These are phyloP conservation scores for Papiliotrema flavescens DNA, from an alignment of 1,284 basidiomycete genomes.

Conservation along the genomic window DNA sequence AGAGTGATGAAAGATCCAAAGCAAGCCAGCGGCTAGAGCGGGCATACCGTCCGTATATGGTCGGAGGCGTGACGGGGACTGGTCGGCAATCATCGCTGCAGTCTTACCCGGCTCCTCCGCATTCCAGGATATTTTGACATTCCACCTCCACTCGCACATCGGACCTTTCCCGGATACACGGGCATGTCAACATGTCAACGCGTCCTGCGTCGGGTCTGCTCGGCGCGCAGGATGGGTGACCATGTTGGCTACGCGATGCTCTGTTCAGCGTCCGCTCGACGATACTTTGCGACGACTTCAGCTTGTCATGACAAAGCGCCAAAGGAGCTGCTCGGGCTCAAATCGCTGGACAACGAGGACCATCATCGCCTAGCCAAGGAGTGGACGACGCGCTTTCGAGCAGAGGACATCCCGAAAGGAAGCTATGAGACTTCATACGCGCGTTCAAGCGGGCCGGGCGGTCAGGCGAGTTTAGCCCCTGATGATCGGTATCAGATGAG, in stretches of 20 bases:
- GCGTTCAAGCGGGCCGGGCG: conserved; percentile 45
- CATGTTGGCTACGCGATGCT: background rate
- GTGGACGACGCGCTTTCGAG: conserved; percentile 35
- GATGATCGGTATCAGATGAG: background rate
- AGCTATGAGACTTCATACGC: conserved; percentile 34
- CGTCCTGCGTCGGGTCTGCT: no score
- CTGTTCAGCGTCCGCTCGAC: background rate
- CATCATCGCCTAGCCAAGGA: conserved; percentile 28
- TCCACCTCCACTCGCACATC: background rate
- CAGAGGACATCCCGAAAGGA: conserved; percentile 41
- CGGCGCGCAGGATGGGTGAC: background rate
- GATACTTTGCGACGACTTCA: background rate
- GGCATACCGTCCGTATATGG: no score
- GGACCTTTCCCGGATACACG: background rate
- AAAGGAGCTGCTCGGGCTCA: conserved; percentile 10
- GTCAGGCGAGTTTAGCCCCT: conserved; percentile 32
- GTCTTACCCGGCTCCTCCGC: no score
- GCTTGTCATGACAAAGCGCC: conserved; percentile 3
- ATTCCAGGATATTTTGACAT: no score
- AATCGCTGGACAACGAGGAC: conserved; percentile 9
- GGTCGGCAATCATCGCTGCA: background rate
- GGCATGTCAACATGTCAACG: no score
- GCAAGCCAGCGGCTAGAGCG: no score
- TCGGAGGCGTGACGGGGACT: no score
- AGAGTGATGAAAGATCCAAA: no score